Evolutionary conservation across 202 grass and related monocot species (phyloP).

Genomic region (Elaeis oleifera): DNA sequence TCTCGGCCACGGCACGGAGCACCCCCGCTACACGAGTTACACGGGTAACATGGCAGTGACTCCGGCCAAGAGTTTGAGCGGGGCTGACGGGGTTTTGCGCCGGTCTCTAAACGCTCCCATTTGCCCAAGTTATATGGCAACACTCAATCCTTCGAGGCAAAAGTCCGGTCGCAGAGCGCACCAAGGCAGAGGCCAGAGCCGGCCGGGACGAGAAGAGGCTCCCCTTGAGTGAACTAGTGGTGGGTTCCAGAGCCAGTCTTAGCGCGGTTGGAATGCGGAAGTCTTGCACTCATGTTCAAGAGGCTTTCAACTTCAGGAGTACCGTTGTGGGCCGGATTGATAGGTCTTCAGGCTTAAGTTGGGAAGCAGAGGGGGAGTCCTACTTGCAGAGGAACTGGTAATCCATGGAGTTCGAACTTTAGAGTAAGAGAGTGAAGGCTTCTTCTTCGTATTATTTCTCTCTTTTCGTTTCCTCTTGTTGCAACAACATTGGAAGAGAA

Average conservation of each 20-base stretch:
- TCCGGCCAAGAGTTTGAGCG: slow-evolving; percentile 48
- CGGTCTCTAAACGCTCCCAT: slow-evolving; percentile 15
- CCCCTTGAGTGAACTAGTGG: slow-evolving; percentile 76
- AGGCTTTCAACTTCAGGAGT: slow-evolving; percentile 75
- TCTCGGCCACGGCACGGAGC: slow-evolving; percentile 66
- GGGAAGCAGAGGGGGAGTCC: slow-evolving; percentile 34
- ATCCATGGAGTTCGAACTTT: background rate
- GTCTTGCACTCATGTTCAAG: slow-evolving; percentile 42
- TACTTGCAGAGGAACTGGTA: slow-evolving; percentile 62
- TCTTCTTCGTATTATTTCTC: slow-evolving; percentile 22
- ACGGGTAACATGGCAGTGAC: slow-evolving; percentile 36
- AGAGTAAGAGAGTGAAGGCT: slow-evolving; percentile 13
- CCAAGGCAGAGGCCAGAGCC: slow-evolving; percentile 76
- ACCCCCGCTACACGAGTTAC: slow-evolving; percentile 41
- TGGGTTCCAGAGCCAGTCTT: slow-evolving; percentile 55
- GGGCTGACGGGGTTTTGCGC: slow-evolving; percentile 15
- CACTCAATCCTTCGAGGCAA: slow-evolving; percentile 86
- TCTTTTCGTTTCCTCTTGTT: slow-evolving; percentile 9
- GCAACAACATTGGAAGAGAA: slow-evolving; percentile 25
- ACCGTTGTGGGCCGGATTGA: slow-evolving; percentile 54
- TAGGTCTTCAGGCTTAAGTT: slow-evolving; percentile 24
- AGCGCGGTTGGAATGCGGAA: slow-evolving; percentile 36
- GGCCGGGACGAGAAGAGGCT: slow-evolving; percentile 35
- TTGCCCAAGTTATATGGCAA: slow-evolving; percentile 75
- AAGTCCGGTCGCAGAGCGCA: slow-evolving; percentile 83